phyloP scores from a whole-genome alignment of 2,329 filamentous ascomycete genomes.

The Claviceps maximensis region DNA sequence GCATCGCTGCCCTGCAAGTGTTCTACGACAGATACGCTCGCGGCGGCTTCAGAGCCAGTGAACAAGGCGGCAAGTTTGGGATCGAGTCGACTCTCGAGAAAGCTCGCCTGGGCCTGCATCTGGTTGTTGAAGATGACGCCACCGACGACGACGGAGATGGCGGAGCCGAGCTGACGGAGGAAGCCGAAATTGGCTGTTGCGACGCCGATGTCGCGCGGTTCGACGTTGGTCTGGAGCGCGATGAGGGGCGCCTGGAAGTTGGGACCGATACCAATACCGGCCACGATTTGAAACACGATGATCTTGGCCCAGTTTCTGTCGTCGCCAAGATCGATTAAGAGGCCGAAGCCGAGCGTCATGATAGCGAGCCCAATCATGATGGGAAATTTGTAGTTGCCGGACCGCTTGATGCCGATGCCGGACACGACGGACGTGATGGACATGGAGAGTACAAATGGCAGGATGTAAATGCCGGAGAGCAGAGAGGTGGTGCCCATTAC shows the following conservation, averaged over 20 bases:
- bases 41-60: conserved; percentile 45
- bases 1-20: conserved; percentile 33
- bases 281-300: conserved; percentile 48
- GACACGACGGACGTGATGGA: conserved; percentile 47
- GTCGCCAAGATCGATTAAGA: conserved; percentile 48
- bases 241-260: conserved; percentile 59
- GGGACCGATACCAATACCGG: conserved; percentile 51
- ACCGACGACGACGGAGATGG: conserved; percentile 57
- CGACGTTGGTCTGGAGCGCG: conserved; percentile 50
- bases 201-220: conserved; percentile 51
- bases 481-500: conserved; percentile 56
- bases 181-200: conserved; percentile 56
- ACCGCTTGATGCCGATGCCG: conserved; percentile 47
- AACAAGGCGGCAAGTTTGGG: conserved; percentile 35
- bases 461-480: conserved; percentile 59
- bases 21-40: conserved; percentile 46
- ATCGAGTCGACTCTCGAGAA: conserved; percentile 36
- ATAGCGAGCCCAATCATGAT: conserved; percentile 47
- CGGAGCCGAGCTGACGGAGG: conserved; percentile 54
- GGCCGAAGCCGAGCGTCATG: conserved; percentile 51
- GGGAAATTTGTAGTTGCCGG: conserved; percentile 48
- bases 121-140: conserved; percentile 69
- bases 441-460: conserved; percentile 56
- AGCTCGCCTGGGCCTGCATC: conserved; percentile 43
- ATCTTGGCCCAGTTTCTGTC: conserved; percentile 41